phyloP scores from a whole-genome alignment of 139 green algal genomes.

The Tetradesmus lagerheimii region DNA sequence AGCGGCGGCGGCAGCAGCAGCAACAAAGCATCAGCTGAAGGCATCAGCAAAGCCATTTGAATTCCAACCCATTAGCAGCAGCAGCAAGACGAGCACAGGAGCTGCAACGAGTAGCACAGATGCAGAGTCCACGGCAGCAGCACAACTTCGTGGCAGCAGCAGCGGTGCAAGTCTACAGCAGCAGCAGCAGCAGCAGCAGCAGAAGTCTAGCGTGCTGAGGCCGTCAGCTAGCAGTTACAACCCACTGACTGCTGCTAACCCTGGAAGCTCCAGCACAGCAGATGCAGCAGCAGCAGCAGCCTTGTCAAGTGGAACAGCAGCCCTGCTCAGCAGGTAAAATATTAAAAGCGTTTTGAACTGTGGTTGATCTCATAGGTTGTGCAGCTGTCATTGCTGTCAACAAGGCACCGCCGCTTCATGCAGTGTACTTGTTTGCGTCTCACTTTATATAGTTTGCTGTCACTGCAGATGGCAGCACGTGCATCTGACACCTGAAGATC shows the following conservation, averaged over 20 bases:
- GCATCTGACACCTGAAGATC: too few relatives aligned
- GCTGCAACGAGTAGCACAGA: background rate
- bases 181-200: constrained; percentile 3
- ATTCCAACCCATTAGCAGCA: background rate
- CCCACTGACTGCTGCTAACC: background rate
- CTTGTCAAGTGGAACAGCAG: background rate
- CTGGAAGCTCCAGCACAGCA: background rate
- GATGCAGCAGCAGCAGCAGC: background rate
- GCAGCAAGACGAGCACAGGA: background rate
- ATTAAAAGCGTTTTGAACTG: background rate
- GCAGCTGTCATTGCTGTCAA: too few relatives aligned
- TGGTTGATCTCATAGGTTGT: background rate
- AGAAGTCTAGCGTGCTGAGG: background rate
- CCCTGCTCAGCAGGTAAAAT: background rate
- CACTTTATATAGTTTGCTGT: too few relatives aligned
- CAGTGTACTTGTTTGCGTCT: too few relatives aligned
- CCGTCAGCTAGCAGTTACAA: background rate
- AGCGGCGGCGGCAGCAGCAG: background rate
- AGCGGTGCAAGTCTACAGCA: background rate
- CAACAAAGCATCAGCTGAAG: background rate
- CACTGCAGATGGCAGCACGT: too few relatives aligned
- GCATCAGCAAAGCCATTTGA: constrained; percentile 2
- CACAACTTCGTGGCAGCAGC: background rate
- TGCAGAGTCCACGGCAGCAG: background rate
- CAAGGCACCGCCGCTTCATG: too few relatives aligned